phyloP scores from a whole-genome alignment of 768 basidiomycete species.

The Kwoniella shandongensis region DNA sequence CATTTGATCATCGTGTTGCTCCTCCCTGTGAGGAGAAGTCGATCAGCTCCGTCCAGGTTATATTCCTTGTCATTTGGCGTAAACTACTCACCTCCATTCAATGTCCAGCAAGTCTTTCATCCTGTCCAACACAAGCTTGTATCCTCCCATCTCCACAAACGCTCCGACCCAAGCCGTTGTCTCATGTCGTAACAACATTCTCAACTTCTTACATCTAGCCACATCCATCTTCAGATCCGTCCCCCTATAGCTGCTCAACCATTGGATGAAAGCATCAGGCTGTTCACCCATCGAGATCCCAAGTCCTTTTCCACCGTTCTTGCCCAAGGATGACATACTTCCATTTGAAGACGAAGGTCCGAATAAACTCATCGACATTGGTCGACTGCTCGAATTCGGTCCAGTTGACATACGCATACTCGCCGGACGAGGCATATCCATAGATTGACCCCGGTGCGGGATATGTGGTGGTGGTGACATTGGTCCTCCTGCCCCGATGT shows the following conservation, averaged over 20 bases:
- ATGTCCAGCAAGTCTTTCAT: constrained; percentile 89
- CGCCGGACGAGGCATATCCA: constrained; percentile 28
- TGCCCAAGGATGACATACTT: constrained; percentile 18
- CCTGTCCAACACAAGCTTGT: constrained; percentile 74
- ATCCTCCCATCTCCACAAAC: constrained; percentile 81
- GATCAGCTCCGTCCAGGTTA: not conserved
- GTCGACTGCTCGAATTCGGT: constrained; percentile 17
- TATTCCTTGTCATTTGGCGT: not conserved
- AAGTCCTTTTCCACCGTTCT: constrained; percentile 26
- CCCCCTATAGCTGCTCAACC: constrained; percentile 33
- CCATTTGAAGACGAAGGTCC: constrained; percentile 20
- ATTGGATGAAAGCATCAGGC: constrained; percentile 36
- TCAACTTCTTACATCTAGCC: constrained; percentile 79
- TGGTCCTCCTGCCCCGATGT: constrained; percentile 2
- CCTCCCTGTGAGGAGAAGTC: constrained; percentile 65
- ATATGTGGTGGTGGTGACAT: constrained; percentile 9
- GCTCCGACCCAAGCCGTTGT: constrained; percentile 87
- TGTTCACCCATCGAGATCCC: constrained; percentile 38
- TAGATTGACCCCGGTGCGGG: constrained; percentile 22
- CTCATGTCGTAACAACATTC: constrained; percentile 85
- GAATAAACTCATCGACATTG: constrained; percentile 34
- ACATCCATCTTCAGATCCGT: constrained; percentile 66
- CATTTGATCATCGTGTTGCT: constrained; percentile 95
- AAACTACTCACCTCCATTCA: constrained; percentile 80
- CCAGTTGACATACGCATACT: constrained; percentile 16